These are phyloP conservation scores for Prunus armeniaca DNA, from an alignment of 306 rosid genomes.

Conservation along the genomic window DNA sequence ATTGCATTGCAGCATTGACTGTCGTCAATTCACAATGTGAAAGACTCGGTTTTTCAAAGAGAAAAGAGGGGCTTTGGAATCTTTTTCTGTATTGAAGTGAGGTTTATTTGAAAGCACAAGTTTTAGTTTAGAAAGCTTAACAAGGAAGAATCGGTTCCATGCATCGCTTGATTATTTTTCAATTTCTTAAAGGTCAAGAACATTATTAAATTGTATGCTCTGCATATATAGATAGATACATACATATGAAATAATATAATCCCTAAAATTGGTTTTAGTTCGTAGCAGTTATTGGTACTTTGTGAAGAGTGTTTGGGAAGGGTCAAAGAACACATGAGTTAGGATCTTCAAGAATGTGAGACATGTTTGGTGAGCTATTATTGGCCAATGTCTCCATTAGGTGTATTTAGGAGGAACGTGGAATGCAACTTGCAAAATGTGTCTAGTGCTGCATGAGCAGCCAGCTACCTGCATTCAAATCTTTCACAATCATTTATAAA, in stretches of 20 bases:
- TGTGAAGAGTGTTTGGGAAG: too few relatives aligned
- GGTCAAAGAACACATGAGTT: not conserved
- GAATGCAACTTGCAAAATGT: not conserved
- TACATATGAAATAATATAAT: too few relatives aligned
- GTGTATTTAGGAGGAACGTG: not conserved
- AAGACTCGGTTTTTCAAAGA: not conserved
- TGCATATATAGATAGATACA: too few relatives aligned
- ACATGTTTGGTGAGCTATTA: not conserved
- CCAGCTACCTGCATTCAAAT: not conserved
- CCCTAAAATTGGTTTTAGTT: too few relatives aligned
- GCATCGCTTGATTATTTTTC: not conserved
- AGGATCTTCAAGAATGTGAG: not conserved
- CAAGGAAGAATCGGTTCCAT: constrained; percentile 3
- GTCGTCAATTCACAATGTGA: not conserved
- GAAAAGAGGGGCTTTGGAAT: not conserved
- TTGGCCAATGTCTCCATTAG: not conserved
- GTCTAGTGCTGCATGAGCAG: not conserved
- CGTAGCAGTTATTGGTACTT: too few relatives aligned
- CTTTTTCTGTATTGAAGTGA: not conserved
- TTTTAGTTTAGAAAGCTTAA: not conserved
- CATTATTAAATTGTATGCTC: too few relatives aligned
- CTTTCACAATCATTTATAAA: not conserved
- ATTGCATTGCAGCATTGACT: not conserved
- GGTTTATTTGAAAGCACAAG: not conserved
- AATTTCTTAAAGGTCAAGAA: not conserved